Conservation (phyloP, 2,329 filamentous ascomycete genomes). For the Atkinsonella texensis region DNA sequence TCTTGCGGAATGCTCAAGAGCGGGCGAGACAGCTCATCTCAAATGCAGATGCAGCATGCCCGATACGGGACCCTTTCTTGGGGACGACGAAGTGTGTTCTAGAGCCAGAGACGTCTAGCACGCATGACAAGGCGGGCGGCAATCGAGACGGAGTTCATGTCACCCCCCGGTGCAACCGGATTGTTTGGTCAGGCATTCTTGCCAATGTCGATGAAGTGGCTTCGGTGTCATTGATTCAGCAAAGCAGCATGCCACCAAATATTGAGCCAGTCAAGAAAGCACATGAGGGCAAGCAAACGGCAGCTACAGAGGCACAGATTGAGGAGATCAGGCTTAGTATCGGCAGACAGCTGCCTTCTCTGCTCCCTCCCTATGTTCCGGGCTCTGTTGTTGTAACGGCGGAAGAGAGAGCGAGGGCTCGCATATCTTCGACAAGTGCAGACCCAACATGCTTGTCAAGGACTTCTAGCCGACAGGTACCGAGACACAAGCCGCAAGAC, state of each 20-base stretch:
- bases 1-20: neutral
- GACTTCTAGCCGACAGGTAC: neutral
- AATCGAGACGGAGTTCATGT: slow-evolving; percentile 2
- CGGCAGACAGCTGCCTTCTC: slow-evolving; percentile 1
- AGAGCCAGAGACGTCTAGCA: neutral
- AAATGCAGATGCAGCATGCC: neutral
- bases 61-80: neutral
- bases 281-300: neutral
- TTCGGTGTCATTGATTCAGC: neutral
- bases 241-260: neutral
- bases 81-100: neutral
- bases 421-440: neutral
- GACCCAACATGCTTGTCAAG: neutral
- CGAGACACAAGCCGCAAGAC: neutral
- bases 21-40: neutral
- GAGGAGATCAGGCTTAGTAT: slow-evolving; percentile 1
- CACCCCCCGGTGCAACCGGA: slow-evolving; percentile 1
- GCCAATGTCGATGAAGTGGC: neutral
- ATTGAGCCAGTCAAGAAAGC: neutral
- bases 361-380: slow-evolving; percentile 3
- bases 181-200: slow-evolving; percentile 4
- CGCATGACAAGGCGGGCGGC: neutral
- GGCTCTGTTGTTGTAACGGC: slow-evolving; percentile 2
- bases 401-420: slow-evolving; percentile 1
- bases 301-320: neutral